A percentile compares a stretch with the other conserved stretches of the same genome.
phyloP scores from a whole-genome alignment of 169 alveolate species.

The Ichthyophthirius multifiliis region DNA sequence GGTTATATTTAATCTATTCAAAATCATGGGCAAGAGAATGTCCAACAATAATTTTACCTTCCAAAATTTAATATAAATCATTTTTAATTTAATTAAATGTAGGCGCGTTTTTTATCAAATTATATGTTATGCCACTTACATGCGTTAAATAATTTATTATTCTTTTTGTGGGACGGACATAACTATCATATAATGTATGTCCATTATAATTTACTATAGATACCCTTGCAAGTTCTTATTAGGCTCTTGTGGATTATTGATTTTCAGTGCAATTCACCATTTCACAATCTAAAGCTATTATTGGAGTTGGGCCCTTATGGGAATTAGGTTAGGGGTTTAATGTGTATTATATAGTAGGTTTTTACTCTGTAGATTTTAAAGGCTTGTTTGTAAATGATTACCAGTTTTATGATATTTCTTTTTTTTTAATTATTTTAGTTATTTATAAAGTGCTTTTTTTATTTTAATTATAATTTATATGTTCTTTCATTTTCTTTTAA shows the following conservation, averaged over 20 bases:
- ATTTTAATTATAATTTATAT: no score
- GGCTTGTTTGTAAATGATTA: no score
- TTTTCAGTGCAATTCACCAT: slow-evolving; percentile 53
- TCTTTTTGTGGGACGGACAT: slow-evolving; percentile 46
- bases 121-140: slow-evolving; percentile 55
- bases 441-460: no score
- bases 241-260: background rate
- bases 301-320: slow-evolving; percentile 34
- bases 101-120: slow-evolving; percentile 40
- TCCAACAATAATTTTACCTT: slow-evolving; percentile 59
- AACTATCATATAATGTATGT: slow-evolving; percentile 48
- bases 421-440: no score
- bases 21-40: slow-evolving; percentile 63
- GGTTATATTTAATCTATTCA: slow-evolving; percentile 24
- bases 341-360: no score
- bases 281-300: slow-evolving; percentile 60
- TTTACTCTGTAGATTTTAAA: no score
- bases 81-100: slow-evolving; percentile 34
- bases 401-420: no score
- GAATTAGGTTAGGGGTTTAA: background rate
- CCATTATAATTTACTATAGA: slow-evolving; percentile 69
- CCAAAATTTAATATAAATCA: slow-evolving; percentile 16
- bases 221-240: slow-evolving; percentile 57
- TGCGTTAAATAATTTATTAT: slow-evolving; percentile 54
- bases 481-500: no score